Evolutionary conservation across 1,284 basidiomycete genomes (phyloP).

Genomic region (Boletus calvinii): DNA sequence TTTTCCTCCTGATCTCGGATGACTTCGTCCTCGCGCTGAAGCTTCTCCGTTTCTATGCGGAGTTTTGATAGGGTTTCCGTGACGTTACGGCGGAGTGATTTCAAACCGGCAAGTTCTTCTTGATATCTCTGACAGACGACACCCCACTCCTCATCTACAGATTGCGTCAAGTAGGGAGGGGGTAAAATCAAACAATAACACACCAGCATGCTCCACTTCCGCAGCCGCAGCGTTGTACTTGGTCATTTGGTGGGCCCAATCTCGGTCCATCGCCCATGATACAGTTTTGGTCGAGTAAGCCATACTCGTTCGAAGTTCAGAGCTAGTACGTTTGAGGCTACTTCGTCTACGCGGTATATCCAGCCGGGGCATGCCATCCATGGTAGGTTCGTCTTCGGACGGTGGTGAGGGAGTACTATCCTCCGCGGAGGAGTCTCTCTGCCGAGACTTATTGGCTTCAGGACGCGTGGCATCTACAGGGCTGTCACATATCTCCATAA

Average conservation of each 20-base stretch:
- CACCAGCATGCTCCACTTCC: conserved; percentile 57
- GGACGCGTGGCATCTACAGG: conserved; percentile 22
- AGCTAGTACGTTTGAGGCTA: conserved; percentile 54
- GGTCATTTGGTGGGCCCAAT: conserved; percentile 54
- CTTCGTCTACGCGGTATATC: conserved; percentile 49
- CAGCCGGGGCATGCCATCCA: conserved; percentile 21
- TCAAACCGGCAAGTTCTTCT: conserved; percentile 58
- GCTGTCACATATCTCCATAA: conserved; percentile 37
- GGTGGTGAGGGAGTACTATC: conserved; percentile 32
- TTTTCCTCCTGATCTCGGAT: conserved; percentile 54
- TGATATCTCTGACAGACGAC: conserved; percentile 53
- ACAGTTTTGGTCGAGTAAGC: conserved; percentile 63
- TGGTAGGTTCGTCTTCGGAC: conserved; percentile 32
- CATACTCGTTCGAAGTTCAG: conserved; percentile 46
- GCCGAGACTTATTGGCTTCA: conserved; percentile 11
- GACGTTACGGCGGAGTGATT: conserved; percentile 53
- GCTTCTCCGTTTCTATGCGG: conserved; percentile 53
- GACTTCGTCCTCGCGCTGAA: conserved; percentile 53
- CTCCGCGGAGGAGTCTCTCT: conserved; percentile 15
- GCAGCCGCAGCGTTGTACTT: conserved; percentile 53
- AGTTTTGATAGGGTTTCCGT: conserved; percentile 52
- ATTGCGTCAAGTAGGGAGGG: conserved; percentile 2
- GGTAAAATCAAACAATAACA: conserved; percentile 19
- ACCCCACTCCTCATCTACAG: conserved; percentile 54
- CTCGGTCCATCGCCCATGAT: conserved; percentile 69